Evolutionary conservation across 1,139 yeast genomes (phyloP).

Genomic region (Saccharomycopsis phalli): DNA sequence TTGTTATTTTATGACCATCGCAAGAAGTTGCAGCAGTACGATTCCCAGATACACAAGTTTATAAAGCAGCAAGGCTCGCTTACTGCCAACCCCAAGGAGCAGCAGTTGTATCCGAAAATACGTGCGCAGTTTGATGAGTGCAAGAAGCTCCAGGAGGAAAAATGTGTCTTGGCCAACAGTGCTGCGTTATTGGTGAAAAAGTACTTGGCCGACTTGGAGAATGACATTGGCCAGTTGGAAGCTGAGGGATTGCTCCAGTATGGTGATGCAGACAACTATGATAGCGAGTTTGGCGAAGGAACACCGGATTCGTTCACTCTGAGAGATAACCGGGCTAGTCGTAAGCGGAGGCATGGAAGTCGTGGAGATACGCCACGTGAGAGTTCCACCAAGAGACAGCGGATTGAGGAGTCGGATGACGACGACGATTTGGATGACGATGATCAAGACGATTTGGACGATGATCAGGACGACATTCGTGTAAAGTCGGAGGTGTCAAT

Average conservation of each 20-base stretch:
- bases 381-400: conserved; percentile 4
- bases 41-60: conserved; percentile 71
- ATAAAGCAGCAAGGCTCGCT: conserved; percentile 78
- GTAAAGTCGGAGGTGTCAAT: conserved; percentile 2
- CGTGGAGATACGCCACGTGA: conserved; percentile 2
- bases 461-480: conserved; percentile 1
- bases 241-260: conserved; percentile 72
- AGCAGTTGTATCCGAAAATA: conserved; percentile 54
- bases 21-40: conserved; percentile 62
- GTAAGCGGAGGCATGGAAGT: not conserved
- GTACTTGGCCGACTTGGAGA: conserved; percentile 64
- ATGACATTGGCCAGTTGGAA: conserved; percentile 68
- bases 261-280: conserved; percentile 30
- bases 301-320: not conserved
- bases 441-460: not conserved
- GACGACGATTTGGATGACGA: not conserved
- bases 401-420: conserved; percentile 4
- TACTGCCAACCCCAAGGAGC: conserved; percentile 77
- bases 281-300: conserved; percentile 20
- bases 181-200: conserved; percentile 69
- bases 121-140: conserved; percentile 59
- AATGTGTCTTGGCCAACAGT: conserved; percentile 72
- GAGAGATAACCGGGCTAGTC: not conserved
- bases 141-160: conserved; percentile 61
- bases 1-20: conserved; percentile 55